Base-by-base conservation (phyloP, 495 filamentous ascomycete genomes). In the Darksidea phi region DNA sequence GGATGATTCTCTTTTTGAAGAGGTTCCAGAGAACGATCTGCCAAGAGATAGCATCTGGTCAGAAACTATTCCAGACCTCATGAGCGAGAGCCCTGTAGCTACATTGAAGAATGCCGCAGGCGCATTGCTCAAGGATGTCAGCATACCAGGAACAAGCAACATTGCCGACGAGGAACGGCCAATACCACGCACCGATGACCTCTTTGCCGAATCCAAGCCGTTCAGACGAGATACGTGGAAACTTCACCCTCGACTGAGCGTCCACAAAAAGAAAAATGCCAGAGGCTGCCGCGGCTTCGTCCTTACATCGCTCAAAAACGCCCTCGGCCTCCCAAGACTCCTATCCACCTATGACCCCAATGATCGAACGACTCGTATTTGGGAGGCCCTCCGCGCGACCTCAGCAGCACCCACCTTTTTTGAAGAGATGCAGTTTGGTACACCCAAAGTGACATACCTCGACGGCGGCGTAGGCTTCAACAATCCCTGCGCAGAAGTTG, bases 391-490 rank as follows among this genome's bases (percentile, higher is more conserved):
- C 12, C 60, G 70, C 8, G 70, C 70, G 2, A 72, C 70, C n/a
- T 70, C 67, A 18, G 70, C 70, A 20, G 70, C 70, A 5, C 70
- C 70, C 21, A 70, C 67, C 21, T 72, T 70, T 52, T 72, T 72
- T 59, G 70, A 72, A 57, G 67, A 70, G 53, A 72, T 72, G 57
- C 56, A 55, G n/a, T 70, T 72, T 48, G 70, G 70, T 21, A 68
- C 61, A 17, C 67, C 67, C 7, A 65, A 67, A 60, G 61, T 70
- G 43, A 70, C 70, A 12, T 72, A 70, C 37, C 51, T 72, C 12
- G 70, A 72, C 49, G 70, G 70, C 10, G 67, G 70, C 26, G 55
- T 72, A n/a, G 73, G 73, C 48, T 72, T 67, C 67, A 72, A 72
- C 54, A 70, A 70, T 41, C 70, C 70, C 24, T 66, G 64, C 50